Percentiles rank a stretch among this genome's conserved stretches.
phyloP scores from a whole-genome alignment of 305 asterid species.

The Euphrasia arctica region DNA sequence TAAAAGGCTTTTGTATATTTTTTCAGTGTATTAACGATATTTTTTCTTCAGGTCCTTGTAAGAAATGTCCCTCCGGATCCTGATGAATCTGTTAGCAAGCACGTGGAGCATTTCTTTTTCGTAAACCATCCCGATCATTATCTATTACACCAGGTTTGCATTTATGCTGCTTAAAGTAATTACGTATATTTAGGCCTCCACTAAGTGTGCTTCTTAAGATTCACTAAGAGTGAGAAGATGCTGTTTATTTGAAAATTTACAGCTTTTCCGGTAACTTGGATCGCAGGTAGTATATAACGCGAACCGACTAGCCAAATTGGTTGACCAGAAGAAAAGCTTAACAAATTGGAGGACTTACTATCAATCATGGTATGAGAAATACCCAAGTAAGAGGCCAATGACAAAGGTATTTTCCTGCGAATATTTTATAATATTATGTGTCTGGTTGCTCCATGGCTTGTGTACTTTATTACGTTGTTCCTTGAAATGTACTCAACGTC shows the following conservation, averaged over 20 bases:
- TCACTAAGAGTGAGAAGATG: conserved; percentile 4
- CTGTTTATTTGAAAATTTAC: conserved; percentile 4
- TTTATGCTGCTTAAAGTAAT: conserved; percentile 14
- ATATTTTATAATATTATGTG: background rate
- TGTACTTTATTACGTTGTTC: conserved; percentile 13
- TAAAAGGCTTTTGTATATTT: background rate
- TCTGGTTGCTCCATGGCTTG: background rate
- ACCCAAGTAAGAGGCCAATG: conserved; percentile 57
- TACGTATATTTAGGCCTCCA: background rate
- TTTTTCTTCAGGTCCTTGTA: conserved; percentile 71
- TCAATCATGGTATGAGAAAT: conserved; percentile 72
- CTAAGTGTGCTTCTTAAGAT: background rate
- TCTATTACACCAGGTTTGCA: conserved; percentile 77
- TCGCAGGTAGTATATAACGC: conserved; percentile 76
- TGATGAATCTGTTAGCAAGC: conserved; percentile 88
- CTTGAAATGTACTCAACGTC: conserved; percentile 3
- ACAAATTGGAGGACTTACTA: conserved; percentile 84
- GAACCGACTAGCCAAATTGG: conserved; percentile 67
- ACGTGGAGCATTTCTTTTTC: conserved; percentile 89
- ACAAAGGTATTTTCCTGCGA: conserved; percentile 56
- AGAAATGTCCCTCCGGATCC: conserved; percentile 95
- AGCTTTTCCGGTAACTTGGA: conserved; percentile 27
- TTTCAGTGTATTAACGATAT: too few species aligned
- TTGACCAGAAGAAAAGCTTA: conserved; percentile 64
- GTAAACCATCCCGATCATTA: conserved; percentile 84